These are phyloP conservation scores for Talaromyces thailandensis DNA, from an alignment of 495 filamentous ascomycete genomes.

Conservation along the genomic window DNA sequence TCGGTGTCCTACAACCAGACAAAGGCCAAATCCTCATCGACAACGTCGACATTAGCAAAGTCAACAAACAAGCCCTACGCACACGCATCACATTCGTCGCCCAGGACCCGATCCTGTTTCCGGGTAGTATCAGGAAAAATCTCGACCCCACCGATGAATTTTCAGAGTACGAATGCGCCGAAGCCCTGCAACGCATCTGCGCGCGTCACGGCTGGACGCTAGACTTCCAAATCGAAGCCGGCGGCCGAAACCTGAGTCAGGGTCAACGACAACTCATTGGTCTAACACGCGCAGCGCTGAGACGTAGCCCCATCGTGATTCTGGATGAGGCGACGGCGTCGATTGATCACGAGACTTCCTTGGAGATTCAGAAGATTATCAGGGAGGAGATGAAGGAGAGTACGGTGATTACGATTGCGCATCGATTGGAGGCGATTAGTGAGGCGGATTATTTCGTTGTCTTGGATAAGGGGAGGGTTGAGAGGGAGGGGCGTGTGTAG, in stretches of 20 bases:
- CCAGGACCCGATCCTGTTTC: conserved; percentile 56
- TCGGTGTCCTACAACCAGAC: conserved; percentile 46
- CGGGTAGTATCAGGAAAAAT: conserved; percentile 49
- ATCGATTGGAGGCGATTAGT: conserved; percentile 72
- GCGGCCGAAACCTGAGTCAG: conserved; percentile 50
- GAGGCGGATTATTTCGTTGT: conserved; percentile 66
- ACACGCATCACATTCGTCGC: conserved; percentile 53
- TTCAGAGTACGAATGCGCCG: conserved; percentile 39
- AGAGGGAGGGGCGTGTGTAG: conserved; percentile 25
- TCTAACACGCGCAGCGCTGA: conserved; percentile 46
- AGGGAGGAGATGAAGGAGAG: conserved; percentile 65
- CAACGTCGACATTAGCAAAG: conserved; percentile 48
- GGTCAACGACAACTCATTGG: conserved; percentile 57
- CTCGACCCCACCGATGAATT: conserved; percentile 43
- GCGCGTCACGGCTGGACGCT: conserved; percentile 44
- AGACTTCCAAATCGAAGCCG: conserved; percentile 45
- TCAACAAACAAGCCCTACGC: conserved; percentile 51
- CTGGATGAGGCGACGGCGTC: conserved; percentile 81
- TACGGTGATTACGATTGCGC: conserved; percentile 82
- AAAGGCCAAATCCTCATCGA: conserved; percentile 50
- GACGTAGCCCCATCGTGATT: conserved; percentile 51
- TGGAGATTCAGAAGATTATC: conserved; percentile 66
- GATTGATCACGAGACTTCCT: conserved; percentile 71
- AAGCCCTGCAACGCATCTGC: conserved; percentile 43
- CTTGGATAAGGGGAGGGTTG: conserved; percentile 53